Base-by-base conservation (phyloP, 176 grass and related monocot species). In the Oryza glaberrima region DNA sequence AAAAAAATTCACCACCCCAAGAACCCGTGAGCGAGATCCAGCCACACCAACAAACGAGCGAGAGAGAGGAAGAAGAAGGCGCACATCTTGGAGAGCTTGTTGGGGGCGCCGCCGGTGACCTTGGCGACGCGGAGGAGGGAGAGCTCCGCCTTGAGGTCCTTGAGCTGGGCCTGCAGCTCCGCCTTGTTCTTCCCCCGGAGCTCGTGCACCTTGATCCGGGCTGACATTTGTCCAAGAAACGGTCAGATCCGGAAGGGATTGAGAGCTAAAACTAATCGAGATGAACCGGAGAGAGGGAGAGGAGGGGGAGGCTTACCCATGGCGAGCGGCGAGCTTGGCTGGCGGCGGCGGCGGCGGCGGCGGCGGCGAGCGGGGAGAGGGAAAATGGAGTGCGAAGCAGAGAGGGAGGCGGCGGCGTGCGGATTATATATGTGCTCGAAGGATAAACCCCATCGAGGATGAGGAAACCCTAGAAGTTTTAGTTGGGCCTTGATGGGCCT, bases 71-170 rank as follows among this genome's bases (percentile, higher is more conserved):
- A 0, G 6, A 25, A 23, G 15, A 11, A 22, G 63, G 22, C 61
- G 19, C 66, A 93, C 94, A 97, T 97, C 91, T 97, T 97, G 44
- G 94, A 97, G 67, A 97, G 94, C 91, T 97, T 97, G 87, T 97
- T 97, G 65, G 94, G 94, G 17, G 94, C 94, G 1, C 94, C 94
- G 23, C 94, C 94, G 82, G 94, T 97, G 87, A 97, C 94, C 83
- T 97, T 97, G 72, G 94, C 94, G 41, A 97, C 94, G 76, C 94
- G 91, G 60, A 97, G 94, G 15, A 97, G 94, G 85, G 94, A 97
- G 14, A 97, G 91, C 87, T 97, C 94, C 38, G 89, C 68, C 87
- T 97, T 97, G 41, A 97, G 85, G 16, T 97, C 89, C 87, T 92
- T 97, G 35, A 97, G 91, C 85, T 94, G 87, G 11, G 47, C 69